phyloP scores from a whole-genome alignment of 1,284 basidiomycete genomes.

The Malassezia brasiliensis region DNA sequence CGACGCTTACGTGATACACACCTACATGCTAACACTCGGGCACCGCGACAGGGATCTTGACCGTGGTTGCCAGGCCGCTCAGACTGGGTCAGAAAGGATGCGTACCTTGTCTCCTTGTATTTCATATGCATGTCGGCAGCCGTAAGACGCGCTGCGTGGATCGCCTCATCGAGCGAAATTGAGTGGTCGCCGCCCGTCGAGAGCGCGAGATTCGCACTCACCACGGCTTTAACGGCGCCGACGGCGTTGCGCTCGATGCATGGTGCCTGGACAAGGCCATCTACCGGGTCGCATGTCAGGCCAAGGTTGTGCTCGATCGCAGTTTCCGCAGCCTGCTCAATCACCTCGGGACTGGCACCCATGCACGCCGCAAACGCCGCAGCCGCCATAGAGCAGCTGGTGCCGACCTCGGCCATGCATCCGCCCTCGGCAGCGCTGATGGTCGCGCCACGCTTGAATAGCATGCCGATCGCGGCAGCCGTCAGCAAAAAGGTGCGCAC shows the following conservation, averaged over 20 bases:
- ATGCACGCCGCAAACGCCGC: conserved; percentile 79
- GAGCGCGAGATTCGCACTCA: conserved; percentile 78
- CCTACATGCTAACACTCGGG: conserved; percentile 30
- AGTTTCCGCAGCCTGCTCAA: conserved; percentile 77
- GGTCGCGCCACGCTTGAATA: conserved; percentile 92
- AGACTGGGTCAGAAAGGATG: conserved; percentile 5
- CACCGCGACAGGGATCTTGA: conserved; percentile 39
- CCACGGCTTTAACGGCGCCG: conserved; percentile 55
- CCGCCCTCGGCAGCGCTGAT: conserved; percentile 76
- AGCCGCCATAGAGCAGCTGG: conserved; percentile 81
- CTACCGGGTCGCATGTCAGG: conserved; percentile 35
- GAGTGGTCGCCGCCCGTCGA: conserved; percentile 70
- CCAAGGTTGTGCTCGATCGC: conserved; percentile 58
- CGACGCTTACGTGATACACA: conserved; percentile 4
- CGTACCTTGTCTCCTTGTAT: conserved; percentile 38
- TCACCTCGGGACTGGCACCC: conserved; percentile 48
- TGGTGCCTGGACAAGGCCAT: conserved; percentile 79
- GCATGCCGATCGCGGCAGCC: conserved; percentile 79
- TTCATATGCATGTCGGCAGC: conserved; percentile 56
- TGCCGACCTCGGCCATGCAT: conserved; percentile 52
- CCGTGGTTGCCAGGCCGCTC: conserved; percentile 34
- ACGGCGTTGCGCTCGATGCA: conserved; percentile 72
- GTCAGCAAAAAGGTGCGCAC: conserved; percentile 76
- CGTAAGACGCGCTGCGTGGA: conserved; percentile 86
- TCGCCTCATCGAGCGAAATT: conserved; percentile 85